A percentile compares a stretch with the other conserved stretches of the same genome.
These are phyloP conservation scores for Candida ortonii DNA, from an alignment of 805 yeast genomes.

Conservation along the genomic window DNA sequence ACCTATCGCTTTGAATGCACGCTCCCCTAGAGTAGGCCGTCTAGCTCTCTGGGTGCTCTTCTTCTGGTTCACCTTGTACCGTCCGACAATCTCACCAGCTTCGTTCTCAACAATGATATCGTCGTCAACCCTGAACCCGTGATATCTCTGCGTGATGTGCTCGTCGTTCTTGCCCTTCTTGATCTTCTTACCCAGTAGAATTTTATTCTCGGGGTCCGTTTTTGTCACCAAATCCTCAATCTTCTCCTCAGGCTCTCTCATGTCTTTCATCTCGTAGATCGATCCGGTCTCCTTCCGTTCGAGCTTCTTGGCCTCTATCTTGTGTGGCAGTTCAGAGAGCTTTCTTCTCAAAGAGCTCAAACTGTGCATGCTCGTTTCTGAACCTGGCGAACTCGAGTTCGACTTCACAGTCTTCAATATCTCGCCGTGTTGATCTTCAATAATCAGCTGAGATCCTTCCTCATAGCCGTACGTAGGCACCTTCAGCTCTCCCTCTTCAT, in stretches of 20 bases:
- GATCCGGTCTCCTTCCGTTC: conserved; percentile 1
- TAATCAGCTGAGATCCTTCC: conserved; percentile 66
- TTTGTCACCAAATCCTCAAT: conserved; percentile 15
- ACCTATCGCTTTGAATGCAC: conserved; percentile 29
- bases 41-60: conserved; percentile 13
- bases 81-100: conserved; percentile 86
- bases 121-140: conserved; percentile 79
- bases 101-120: conserved; percentile 80
- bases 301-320: no score
- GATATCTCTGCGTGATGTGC: conserved; percentile 33
- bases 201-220: conserved; percentile 13
- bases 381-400: conserved; percentile 1
- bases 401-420: conserved; percentile 54
- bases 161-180: conserved; percentile 8
- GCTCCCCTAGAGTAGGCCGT: conserved; percentile 15
- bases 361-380: conserved; percentile 19
- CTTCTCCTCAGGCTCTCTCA: conserved; percentile 10
- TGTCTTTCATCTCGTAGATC: conserved; percentile 3
- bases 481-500: conserved; percentile 35
- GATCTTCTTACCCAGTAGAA: conserved; percentile 13
- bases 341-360: conserved; percentile 17
- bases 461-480: conserved; percentile 48
- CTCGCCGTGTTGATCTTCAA: conserved; percentile 87
- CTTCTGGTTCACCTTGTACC: conserved; percentile 66
- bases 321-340: no score